Base-by-base conservation (phyloP, 352 stramenopile species). In the Blastocystis sp. region DNA sequence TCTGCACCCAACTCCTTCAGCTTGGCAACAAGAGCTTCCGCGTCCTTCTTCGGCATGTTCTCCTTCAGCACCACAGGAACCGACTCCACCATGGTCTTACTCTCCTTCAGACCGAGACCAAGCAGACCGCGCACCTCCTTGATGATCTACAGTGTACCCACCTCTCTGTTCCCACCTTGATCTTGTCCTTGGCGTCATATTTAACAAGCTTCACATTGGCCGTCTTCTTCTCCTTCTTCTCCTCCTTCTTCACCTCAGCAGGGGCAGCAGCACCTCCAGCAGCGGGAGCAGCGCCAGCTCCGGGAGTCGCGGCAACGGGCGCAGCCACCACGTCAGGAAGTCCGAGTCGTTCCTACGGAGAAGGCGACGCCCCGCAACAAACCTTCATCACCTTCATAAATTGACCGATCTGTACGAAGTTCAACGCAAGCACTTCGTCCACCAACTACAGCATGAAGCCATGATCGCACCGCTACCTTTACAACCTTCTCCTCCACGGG, bases 171-270 rank as follows among this genome's bases (percentile, higher is more conserved):
- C 9, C 46, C 48, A 81, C 69, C 34, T 81, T 81, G 27, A 81
- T 81, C 48, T 81, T 81, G 46, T 81, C 49, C 69, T 81, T 81
- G 8, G 69, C 69, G 53, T 81, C 69, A 29, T 64, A 81, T n/a
- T 81, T 81, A 40, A 81, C 69, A 21, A 81, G 46, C 69, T 81
- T 81, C 69, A 81, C 69, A 42, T 64, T 81, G 24, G 49, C 69
- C 6, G 69, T 61, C 48, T 64, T 81, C 32, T 81, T 81, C 69
- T 81, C 69, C 69, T 81, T 81, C 29, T 61, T 61, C 27, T 81
- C 69, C 46, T 63, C 69, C 61, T 73, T 73, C 53, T 61, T 64
- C 42, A 46, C 69, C 4, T 9, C 69, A 48, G 48, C 69, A 61
- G 38, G 32, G 34, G 69, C 69, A 46, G 69, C 48, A 0, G 69